These are phyloP conservation scores for Claviceps pazoutovae DNA, from an alignment of 2,329 filamentous ascomycete species.

Conservation along the genomic window DNA sequence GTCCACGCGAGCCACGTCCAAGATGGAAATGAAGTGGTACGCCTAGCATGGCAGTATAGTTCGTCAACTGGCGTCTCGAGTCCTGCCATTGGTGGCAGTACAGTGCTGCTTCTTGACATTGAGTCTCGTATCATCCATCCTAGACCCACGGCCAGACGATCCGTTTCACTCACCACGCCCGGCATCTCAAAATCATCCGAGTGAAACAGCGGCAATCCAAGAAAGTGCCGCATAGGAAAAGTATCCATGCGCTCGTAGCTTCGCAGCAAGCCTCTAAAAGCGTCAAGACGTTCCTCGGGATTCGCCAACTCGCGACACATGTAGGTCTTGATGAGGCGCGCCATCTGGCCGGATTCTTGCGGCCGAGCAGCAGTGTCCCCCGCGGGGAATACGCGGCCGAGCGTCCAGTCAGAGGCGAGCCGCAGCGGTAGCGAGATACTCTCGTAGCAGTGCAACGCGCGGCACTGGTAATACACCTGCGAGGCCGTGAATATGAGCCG, in stretches of 20 bases:
- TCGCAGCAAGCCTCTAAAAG: constrained; percentile 19
- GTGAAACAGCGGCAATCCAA: constrained; percentile 23
- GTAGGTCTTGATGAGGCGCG: constrained; percentile 17
- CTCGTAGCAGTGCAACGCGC: constrained; percentile 23
- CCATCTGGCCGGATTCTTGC: constrained; percentile 13
- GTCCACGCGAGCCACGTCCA: constrained; percentile 26
- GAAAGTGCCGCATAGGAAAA: constrained; percentile 15
- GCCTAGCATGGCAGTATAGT: constrained; percentile 11
- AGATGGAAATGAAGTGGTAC: constrained; percentile 16
- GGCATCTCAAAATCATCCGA: constrained; percentile 16
- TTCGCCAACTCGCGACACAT: constrained; percentile 16
- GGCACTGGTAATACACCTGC: constrained; percentile 26
- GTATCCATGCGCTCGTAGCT: constrained; percentile 16
- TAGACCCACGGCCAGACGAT: constrained; percentile 20
- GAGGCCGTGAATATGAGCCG: constrained; percentile 23
- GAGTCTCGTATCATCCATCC: constrained; percentile 18
- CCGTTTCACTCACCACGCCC: constrained; percentile 17
- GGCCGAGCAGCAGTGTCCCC: constrained; percentile 5
- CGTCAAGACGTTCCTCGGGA: constrained; percentile 19
- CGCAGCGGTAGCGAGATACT: constrained; percentile 20
- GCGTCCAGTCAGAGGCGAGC: constrained; percentile 16
- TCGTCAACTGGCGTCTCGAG: constrained; percentile 9
- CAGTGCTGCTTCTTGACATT: no score
- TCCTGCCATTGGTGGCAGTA: constrained; percentile 3
- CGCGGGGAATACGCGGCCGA: constrained; percentile 20